phyloP scores from a whole-genome alignment of 2,329 filamentous ascomycete species.

The Cladobotryum mycophilum region DNA sequence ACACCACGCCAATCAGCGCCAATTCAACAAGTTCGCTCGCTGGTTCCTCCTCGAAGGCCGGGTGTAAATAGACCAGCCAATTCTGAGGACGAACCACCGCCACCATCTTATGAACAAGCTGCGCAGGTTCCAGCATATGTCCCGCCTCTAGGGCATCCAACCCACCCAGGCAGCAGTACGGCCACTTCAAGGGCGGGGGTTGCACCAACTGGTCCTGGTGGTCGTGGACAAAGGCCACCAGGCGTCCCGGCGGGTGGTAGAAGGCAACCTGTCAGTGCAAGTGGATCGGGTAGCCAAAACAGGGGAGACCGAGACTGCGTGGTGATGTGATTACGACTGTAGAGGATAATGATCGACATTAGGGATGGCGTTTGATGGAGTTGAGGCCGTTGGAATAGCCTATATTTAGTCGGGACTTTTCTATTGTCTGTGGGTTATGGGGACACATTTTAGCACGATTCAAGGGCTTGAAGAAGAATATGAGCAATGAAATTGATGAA shows the following conservation, averaged over 20 bases:
- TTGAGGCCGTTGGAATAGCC: no score
- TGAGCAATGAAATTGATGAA: no score
- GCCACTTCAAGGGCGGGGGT: slow-evolving; percentile 1
- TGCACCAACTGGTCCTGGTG: background rate
- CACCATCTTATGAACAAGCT: slow-evolving; percentile 53
- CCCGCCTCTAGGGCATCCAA: slow-evolving; percentile 46
- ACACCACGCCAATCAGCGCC: slow-evolving; percentile 7
- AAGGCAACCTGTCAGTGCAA: slow-evolving; percentile 18
- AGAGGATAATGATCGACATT: no score
- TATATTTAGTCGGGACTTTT: no score
- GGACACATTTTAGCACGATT: no score
- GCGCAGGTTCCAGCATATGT: slow-evolving; percentile 45
- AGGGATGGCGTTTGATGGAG: no score
- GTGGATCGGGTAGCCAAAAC: slow-evolving; percentile 13
- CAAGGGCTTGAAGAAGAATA: no score
- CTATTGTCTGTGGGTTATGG: no score
- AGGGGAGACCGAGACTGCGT: slow-evolving; percentile 34
- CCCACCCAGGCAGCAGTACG: slow-evolving; percentile 36
- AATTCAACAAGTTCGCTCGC: slow-evolving; percentile 38
- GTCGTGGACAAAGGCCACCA: slow-evolving; percentile 12
- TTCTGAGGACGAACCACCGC: slow-evolving; percentile 45
- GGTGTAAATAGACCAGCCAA: slow-evolving; percentile 32
- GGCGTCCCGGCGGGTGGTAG: slow-evolving; percentile 18
- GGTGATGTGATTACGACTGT: slow-evolving; percentile 36
- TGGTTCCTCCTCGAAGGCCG: slow-evolving; percentile 31